Conservation (phyloP, 2,329 filamentous ascomycete genomes). For the Myrmaecium sp. region DNA sequence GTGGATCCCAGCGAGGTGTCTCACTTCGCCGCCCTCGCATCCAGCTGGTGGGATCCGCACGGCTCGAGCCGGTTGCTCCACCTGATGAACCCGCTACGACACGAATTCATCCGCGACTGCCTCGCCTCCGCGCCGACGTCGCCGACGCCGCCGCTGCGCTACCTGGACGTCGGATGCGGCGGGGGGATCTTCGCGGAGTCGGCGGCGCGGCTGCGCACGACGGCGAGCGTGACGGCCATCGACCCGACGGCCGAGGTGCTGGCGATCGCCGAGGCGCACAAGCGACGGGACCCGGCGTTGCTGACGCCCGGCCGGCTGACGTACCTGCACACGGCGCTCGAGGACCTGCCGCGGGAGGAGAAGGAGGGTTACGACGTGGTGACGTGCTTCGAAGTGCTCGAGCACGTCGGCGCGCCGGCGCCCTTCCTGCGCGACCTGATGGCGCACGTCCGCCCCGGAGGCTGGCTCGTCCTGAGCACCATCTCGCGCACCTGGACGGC, state of each 20-base stretch:
- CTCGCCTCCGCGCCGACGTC: slow-evolving; percentile 25
- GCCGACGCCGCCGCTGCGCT: slow-evolving; percentile 32
- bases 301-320: slow-evolving; percentile 36
- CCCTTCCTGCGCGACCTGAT: slow-evolving; percentile 57
- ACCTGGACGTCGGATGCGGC: slow-evolving; percentile 87
- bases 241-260: slow-evolving; percentile 63
- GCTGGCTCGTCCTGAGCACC: slow-evolving; percentile 84
- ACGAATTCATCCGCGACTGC: slow-evolving; percentile 74
- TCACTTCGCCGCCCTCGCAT: slow-evolving; percentile 87
- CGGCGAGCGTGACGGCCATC: slow-evolving; percentile 52
- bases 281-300: slow-evolving; percentile 54
- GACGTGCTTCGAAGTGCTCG: slow-evolving; percentile 83
- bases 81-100: slow-evolving; percentile 93
- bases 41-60: slow-evolving; percentile 93
- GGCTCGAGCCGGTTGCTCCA: slow-evolving; percentile 84
- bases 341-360: slow-evolving; percentile 37
- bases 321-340: slow-evolving; percentile 65
- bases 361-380: slow-evolving; percentile 55
- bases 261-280: slow-evolving; percentile 58
- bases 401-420: slow-evolving; percentile 67
- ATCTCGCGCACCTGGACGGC: slow-evolving; percentile 80
- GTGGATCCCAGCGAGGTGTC: slow-evolving; percentile 76
- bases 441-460: slow-evolving; percentile 69
- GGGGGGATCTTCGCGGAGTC: slow-evolving; percentile 93
- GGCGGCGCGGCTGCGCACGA: slow-evolving; percentile 50